These are phyloP conservation scores for Metschnikowia koreensis DNA, from an alignment of 805 yeast genomes.

Conservation along the genomic window DNA sequence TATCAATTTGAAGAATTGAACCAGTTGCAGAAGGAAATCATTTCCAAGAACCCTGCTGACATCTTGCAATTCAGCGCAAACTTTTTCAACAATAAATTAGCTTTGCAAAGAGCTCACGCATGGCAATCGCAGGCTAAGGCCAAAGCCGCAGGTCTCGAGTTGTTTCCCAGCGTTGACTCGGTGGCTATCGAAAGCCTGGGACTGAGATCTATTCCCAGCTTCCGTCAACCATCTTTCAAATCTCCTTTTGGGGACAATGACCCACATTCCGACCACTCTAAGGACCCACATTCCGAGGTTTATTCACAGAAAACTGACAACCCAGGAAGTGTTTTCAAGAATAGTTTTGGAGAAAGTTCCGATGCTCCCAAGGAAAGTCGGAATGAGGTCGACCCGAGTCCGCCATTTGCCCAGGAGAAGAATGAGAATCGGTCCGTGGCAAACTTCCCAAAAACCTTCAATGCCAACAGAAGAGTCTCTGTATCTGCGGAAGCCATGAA, in stretches of 20 bases:
- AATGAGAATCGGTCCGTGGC: constrained; percentile 22
- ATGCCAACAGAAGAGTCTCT: constrained; percentile 81
- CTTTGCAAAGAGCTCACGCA: constrained; percentile 53
- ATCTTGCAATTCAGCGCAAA: constrained; percentile 73
- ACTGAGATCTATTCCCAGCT: constrained; percentile 22
- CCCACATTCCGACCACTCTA: constrained; percentile 53
- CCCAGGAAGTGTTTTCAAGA: constrained; percentile 26
- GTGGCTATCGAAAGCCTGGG: constrained; percentile 32
- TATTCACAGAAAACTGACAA: constrained; percentile 6
- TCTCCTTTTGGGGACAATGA: constrained; percentile 64
- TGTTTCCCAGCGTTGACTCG: constrained; percentile 41
- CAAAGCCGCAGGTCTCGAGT: constrained; percentile 47
- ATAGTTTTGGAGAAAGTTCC: constrained; percentile 23
- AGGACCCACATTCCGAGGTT: constrained; percentile 24
- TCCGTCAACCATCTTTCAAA: constrained; percentile 50
- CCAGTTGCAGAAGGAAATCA: constrained; percentile 57
- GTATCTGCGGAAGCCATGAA: constrained; percentile 87
- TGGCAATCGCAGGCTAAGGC: constrained; percentile 53
- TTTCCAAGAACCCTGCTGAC: constrained; percentile 58
- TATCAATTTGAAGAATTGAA: constrained; percentile 50
- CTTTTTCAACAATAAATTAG: constrained; percentile 62
- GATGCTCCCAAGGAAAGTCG: constrained; percentile 8
- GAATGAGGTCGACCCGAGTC: constrained; percentile 24
- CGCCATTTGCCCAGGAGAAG: not conserved
- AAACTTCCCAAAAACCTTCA: constrained; percentile 58